phyloP scores from a whole-genome alignment of 106 monocot genomes.

The Acorus gramineus region DNA sequence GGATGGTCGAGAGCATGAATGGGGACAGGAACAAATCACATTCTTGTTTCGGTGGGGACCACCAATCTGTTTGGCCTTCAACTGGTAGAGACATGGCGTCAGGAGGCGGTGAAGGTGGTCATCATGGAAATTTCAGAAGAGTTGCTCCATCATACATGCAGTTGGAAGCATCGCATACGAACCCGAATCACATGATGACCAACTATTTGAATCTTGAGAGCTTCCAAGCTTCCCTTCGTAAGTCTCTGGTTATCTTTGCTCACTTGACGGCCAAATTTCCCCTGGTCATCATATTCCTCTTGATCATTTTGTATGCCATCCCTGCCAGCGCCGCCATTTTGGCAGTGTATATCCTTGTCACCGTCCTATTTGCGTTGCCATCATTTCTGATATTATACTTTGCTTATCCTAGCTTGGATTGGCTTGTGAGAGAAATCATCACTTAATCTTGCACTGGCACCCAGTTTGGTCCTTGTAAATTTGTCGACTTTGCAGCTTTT shows the following conservation, averaged over 20 bases:
- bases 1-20: constrained; percentile 48
- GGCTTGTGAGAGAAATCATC: constrained; percentile 26
- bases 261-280: constrained; percentile 43
- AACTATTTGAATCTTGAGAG: constrained; percentile 21
- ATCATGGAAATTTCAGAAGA: constrained; percentile 8
- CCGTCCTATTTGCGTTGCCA: constrained; percentile 35
- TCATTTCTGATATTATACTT: constrained; percentile 26
- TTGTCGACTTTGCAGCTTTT: no score
- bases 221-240: constrained; percentile 27
- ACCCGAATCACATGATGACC: neutral
- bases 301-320: constrained; percentile 36
- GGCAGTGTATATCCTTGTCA: constrained; percentile 30
- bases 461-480: no score
- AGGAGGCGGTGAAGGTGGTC: neutral
- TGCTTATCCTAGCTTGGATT: constrained; percentile 28
- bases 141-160: neutral
- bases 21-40: constrained; percentile 24
- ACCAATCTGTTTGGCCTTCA: constrained; percentile 12
- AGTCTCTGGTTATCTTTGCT: constrained; percentile 26
- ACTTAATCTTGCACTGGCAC: neutral
- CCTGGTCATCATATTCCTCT: constrained; percentile 33
- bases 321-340: constrained; percentile 40
- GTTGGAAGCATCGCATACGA: neutral
- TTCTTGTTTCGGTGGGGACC: constrained; percentile 7
- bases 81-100: neutral